A percentile compares a stretch with the other conserved stretches of the same genome.
Evolutionary conservation across 2,329 filamentous ascomycete species (phyloP).

Genomic region (Chaetomiaceae sp.): DNA sequence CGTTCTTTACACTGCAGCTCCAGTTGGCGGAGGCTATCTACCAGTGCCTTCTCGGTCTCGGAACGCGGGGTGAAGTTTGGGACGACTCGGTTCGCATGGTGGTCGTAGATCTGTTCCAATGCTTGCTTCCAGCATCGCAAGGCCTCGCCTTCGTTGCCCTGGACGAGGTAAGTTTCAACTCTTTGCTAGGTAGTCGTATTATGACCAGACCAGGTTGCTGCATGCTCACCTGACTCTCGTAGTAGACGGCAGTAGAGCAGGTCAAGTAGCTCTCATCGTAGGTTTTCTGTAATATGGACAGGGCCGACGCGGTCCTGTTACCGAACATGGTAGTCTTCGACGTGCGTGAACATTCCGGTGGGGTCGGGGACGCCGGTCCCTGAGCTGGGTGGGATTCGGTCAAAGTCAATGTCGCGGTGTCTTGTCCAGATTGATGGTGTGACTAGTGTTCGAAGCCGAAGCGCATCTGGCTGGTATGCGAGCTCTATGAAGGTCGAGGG

Average conservation of each 20-base stretch:
- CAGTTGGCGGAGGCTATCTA: constrained; percentile 73
- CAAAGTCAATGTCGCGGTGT: too few species aligned
- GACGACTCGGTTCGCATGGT: constrained; percentile 70
- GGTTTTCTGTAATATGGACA: constrained; percentile 84
- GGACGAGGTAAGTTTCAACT: constrained; percentile 10
- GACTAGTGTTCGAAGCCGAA: too few species aligned
- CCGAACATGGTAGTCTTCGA: constrained; percentile 42
- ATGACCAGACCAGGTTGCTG: not conserved
- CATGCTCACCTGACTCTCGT: constrained; percentile 76
- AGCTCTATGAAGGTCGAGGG: too few species aligned
- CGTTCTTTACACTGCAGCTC: constrained; percentile 91
- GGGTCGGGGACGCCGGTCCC: constrained; percentile 1
- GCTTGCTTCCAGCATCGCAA: constrained; percentile 84
- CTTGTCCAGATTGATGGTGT: too few species aligned
- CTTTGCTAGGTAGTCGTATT: too few species aligned
- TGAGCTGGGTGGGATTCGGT: not conserved
- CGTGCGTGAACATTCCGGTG: constrained; percentile 16
- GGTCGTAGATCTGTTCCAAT: constrained; percentile 81
- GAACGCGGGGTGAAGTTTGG: constrained; percentile 63
- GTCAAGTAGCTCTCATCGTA: constrained; percentile 95
- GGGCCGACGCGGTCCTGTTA: constrained; percentile 38
- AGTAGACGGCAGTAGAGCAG: constrained; percentile 93
- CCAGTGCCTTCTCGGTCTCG: constrained; percentile 76
- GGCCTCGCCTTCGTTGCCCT: constrained; percentile 90
- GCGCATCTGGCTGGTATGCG: too few species aligned